Conservation (phyloP, 2,329 filamentous ascomycete genomes). For the Talaromyces funiculosus region DNA sequence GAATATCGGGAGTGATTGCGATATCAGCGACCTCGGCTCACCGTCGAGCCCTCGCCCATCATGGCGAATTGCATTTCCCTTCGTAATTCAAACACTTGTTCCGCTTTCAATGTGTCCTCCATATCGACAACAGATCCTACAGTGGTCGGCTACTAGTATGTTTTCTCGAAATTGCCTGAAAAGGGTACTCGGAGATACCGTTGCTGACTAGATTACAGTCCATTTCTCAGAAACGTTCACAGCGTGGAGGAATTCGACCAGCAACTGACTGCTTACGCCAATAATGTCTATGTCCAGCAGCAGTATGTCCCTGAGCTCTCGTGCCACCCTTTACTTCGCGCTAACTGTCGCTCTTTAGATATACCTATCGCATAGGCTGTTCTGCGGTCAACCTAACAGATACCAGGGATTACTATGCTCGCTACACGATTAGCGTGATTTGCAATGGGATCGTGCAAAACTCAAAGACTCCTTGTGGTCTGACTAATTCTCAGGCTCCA, state of each 20-base stretch:
- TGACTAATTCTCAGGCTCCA: slow-evolving; percentile 58
- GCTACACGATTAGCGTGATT: slow-evolving; percentile 85
- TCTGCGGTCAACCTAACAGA: slow-evolving; percentile 69
- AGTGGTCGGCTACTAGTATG: slow-evolving; percentile 61
- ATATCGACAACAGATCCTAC: slow-evolving; percentile 56
- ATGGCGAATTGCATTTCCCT: slow-evolving; percentile 60
- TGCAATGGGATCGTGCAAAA: slow-evolving; percentile 94
- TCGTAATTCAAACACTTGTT: slow-evolving; percentile 62
- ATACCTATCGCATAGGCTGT: slow-evolving; percentile 75
- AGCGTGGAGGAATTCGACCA: slow-evolving; percentile 71
- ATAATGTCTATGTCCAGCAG: slow-evolving; percentile 65
- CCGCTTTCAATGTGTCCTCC: slow-evolving; percentile 66
- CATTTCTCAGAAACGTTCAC: slow-evolving; percentile 79
- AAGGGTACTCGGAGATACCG: slow-evolving; percentile 19
- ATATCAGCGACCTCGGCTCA: neutral
- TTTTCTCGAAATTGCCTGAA: slow-evolving; percentile 17
- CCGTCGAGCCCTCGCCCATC: slow-evolving; percentile 24
- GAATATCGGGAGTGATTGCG: neutral
- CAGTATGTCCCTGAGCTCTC: slow-evolving; percentile 55
- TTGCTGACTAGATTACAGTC: slow-evolving; percentile 47
- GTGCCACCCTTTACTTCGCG: neutral
- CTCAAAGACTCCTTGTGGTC: slow-evolving; percentile 64
- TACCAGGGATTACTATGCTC: slow-evolving; percentile 77
- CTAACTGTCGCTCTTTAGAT: slow-evolving; percentile 54
- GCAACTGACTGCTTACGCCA: slow-evolving; percentile 66